phyloP scores from a whole-genome alignment of 768 basidiomycete genomes.

The Macrocybe gigantea region DNA sequence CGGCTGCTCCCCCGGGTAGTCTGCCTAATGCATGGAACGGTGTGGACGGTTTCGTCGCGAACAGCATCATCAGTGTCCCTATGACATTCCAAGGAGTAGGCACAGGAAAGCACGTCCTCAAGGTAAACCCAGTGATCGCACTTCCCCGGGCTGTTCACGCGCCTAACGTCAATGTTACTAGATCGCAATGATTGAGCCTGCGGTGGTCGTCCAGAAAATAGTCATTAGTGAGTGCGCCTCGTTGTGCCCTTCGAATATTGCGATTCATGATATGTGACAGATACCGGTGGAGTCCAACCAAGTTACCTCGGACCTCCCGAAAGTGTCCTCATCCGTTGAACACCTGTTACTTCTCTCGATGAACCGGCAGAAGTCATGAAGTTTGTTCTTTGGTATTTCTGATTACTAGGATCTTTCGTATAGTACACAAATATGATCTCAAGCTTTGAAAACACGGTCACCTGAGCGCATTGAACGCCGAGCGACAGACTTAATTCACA shows the following conservation, averaged over 20 bases:
- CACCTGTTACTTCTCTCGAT: neutral
- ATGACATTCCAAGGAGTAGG: constrained; percentile 29
- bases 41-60: constrained; percentile 46
- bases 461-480: no score
- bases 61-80: constrained; percentile 37
- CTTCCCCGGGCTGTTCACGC: neutral
- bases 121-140: constrained; percentile 23
- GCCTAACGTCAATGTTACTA: constrained; percentile 7
- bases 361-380: neutral
- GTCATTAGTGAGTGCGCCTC: constrained; percentile 41
- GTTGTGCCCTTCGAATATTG: neutral
- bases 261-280: constrained; percentile 21
- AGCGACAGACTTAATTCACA: no score
- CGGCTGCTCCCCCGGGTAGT: constrained; percentile 36
- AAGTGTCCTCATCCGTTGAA: constrained; percentile 27
- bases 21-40: constrained; percentile 43
- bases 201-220: constrained; percentile 56
- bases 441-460: no score
- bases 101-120: constrained; percentile 56
- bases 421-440: no score
- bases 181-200: constrained; percentile 54
- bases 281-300: constrained; percentile 46
- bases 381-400: no score
- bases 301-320: constrained; percentile 66
- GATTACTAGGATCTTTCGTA: no score